A percentile compares a stretch with the other conserved stretches of the same genome.
Conservation (phyloP, 2,329 filamentous ascomycete genomes). For the Penicillium sp. region DNA sequence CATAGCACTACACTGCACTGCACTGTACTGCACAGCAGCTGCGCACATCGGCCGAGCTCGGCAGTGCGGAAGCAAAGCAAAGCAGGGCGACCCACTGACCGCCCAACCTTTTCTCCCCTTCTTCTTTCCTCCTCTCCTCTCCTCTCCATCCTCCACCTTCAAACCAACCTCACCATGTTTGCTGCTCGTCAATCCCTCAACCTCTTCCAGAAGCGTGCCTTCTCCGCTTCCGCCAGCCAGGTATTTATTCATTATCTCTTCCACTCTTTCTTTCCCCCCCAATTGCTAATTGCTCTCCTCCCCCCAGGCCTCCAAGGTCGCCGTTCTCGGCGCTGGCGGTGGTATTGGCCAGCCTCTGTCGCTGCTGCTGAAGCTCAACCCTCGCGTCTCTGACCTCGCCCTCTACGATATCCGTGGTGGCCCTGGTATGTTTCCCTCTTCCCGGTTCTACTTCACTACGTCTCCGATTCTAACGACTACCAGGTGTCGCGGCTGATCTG, state of each 20-base stretch:
- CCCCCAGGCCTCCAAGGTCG: slow-evolving; percentile 87
- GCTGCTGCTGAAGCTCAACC: slow-evolving; percentile 98
- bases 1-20: too few species aligned
- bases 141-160: slow-evolving; percentile 25
- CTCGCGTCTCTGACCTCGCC: slow-evolving; percentile 87
- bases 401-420: slow-evolving; percentile 97
- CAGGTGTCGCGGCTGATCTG: slow-evolving; percentile 97
- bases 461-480: too few species aligned
- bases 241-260: slow-evolving; percentile 56
- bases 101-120: slow-evolving; percentile 16
- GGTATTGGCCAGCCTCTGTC: slow-evolving; percentile 99
- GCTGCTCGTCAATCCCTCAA: slow-evolving; percentile 62
- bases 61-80: slow-evolving; percentile 26
- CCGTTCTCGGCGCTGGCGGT: slow-evolving; percentile 93
- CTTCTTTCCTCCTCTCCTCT: slow-evolving; percentile 17
- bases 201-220: slow-evolving; percentile 73
- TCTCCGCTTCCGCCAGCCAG: slow-evolving; percentile 78
- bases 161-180: slow-evolving; percentile 66
- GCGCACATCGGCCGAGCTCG: slow-evolving; percentile 21
- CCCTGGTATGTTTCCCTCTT: slow-evolving; percentile 70
- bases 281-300: slow-evolving; percentile 19
- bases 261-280: slow-evolving; percentile 1
- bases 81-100: slow-evolving; percentile 22
- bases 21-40: not conserved
- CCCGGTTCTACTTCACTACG: slow-evolving; percentile 7